Evolutionary conservation across 805 yeast species (phyloP).

Genomic region (Candida orba): DNA sequence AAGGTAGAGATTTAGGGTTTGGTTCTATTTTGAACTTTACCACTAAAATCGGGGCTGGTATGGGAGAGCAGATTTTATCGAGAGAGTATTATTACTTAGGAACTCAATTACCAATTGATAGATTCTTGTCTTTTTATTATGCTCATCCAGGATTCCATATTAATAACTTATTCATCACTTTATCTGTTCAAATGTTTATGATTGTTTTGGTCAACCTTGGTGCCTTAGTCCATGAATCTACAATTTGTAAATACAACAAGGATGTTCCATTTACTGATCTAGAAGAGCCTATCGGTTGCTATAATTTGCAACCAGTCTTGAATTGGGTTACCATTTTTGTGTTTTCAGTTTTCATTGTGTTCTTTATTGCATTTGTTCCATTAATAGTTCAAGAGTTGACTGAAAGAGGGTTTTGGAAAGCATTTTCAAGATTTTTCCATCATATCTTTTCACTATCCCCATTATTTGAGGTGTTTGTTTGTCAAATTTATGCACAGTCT

Average conservation of each 20-base stretch:
- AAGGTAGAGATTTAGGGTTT: slow-evolving; percentile 93
- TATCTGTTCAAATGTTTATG: slow-evolving; percentile 85
- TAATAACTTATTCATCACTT: slow-evolving; percentile 79
- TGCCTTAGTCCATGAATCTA: slow-evolving; percentile 64
- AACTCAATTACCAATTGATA: slow-evolving; percentile 79
- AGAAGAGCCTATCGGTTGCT: slow-evolving; percentile 76
- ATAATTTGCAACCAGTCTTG: slow-evolving; percentile 75
- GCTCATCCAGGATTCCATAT: slow-evolving; percentile 97
- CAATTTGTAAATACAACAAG: slow-evolving; percentile 58
- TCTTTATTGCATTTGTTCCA: slow-evolving; percentile 87
- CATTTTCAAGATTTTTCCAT: slow-evolving; percentile 57
- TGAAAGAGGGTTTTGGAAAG: slow-evolving; percentile 79
- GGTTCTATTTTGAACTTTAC: slow-evolving; percentile 89
- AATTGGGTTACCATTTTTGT: slow-evolving; percentile 89
- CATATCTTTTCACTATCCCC: slow-evolving; percentile 84
- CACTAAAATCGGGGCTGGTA: slow-evolving; percentile 94
- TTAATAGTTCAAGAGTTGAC: slow-evolving; percentile 78
- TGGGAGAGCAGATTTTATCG: slow-evolving; percentile 94
- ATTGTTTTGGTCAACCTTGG: slow-evolving; percentile 74
- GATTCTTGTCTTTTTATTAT: slow-evolving; percentile 87
- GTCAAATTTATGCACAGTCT: slow-evolving; percentile 84
- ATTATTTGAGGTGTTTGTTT: slow-evolving; percentile 88
- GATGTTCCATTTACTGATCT: slow-evolving; percentile 68
- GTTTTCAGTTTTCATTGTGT: slow-evolving; percentile 84
- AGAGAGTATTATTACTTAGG: slow-evolving; percentile 90